Base-by-base conservation (phyloP, 108 stramenopile species). In the Mediolabrus comicus region DNA sequence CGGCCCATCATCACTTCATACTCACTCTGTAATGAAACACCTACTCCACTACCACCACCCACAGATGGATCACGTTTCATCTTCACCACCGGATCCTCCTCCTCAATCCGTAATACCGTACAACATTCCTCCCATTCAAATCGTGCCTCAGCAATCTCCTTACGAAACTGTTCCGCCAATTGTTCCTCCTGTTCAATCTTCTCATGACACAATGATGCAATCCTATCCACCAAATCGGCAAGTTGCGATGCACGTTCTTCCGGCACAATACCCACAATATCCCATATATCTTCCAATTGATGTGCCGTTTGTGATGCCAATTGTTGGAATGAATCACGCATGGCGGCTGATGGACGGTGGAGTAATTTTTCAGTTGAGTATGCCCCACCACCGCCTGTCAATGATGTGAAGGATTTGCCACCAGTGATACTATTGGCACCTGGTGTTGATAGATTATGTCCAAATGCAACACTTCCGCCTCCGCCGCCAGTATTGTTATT, bases 231-330 rank as follows among this genome's bases (percentile, higher is more conserved):
- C n/a, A 95, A 67, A 55, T 87, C 84, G 24, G 87, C 75, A 13
- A 95, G 84, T 51, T 91, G 89, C 1, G 82, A 59, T 0, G 87
- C 82, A 32, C 91, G 83, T 74, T 95, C 95, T 35, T 90, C 86
- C 28, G 87, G 88, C 32, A 61, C 74, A 60, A 91, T 88, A 3
- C 95, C 95, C 2, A 95, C 88, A 57, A 84, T 72, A 62, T 95
- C 89, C 94, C 94, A 95, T 26, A 89, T 74, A 17, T 78, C 69
- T 30, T 91, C 90, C 16, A 94, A 81, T 53, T 87, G 83, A 19
- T 84, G 79, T 3, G 85, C 83, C 4, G 92, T 91, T 9, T 82
- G 80, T 3, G 77, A 59, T 6, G 86, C 87, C 12, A 93, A 51
- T 4, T 61, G 60, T 19, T 31, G n/a, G 26, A 75, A 61, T 34